These are phyloP conservation scores for Coprinellus micaceus DNA, from an alignment of 768 basidiomycete genomes.

Conservation along the genomic window DNA sequence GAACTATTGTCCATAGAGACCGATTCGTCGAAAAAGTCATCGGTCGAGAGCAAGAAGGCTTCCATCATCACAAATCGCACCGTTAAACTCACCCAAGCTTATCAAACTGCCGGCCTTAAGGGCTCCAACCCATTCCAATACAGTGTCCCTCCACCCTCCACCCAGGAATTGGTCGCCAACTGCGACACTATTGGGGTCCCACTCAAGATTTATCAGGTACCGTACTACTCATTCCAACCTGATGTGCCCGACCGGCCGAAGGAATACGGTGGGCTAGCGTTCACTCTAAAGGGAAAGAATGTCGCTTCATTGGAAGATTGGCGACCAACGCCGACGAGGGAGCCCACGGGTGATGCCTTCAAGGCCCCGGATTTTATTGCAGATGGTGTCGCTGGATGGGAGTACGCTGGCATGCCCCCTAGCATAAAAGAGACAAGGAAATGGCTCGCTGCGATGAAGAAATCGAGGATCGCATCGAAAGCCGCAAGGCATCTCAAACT, in stretches of 20 bases:
- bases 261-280: conserved; percentile 80
- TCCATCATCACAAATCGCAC: conserved; percentile 13
- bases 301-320: conserved; percentile 62
- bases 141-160: conserved; percentile 45
- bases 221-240: conserved; percentile 68
- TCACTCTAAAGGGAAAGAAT: conserved; percentile 62
- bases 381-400: conserved; percentile 63
- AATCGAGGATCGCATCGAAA: conserved; percentile 10
- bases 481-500: conserved; percentile 15
- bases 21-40: neutral
- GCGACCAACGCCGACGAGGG: conserved; percentile 15
- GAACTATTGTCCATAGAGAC: neutral
- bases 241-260: conserved; percentile 69
- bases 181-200: conserved; percentile 48
- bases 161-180: conserved; percentile 41
- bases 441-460: conserved; percentile 30
- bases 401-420: conserved; percentile 72
- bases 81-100: conserved; percentile 26
- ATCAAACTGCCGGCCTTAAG: conserved; percentile 23
- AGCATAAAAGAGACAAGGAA: conserved; percentile 49
- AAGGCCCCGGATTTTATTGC: conserved; percentile 18
- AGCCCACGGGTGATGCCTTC: conserved; percentile 9
- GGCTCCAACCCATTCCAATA: conserved; percentile 47
- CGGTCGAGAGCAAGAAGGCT: neutral
- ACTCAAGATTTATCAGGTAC: conserved; percentile 64